Evolutionary conservation across 2,329 filamentous ascomycete species (phyloP).

Genomic region (Juglanconis sp.): DNA sequence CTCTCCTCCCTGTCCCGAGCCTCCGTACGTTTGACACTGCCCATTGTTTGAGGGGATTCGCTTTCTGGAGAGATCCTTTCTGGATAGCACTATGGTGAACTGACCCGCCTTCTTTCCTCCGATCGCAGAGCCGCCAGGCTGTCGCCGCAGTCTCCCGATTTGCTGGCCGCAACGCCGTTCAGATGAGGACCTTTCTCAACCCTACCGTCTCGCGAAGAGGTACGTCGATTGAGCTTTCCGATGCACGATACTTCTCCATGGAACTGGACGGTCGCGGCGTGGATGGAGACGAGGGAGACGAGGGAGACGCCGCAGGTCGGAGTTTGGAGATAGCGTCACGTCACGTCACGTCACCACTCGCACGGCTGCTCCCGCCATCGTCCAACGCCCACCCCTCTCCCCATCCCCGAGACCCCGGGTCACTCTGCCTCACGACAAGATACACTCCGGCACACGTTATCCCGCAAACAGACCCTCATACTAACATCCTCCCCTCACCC

Average conservation of each 20-base stretch:
- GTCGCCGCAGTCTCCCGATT: constrained; percentile 48
- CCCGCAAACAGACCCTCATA: neutral
- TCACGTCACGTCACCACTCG: constrained; percentile 13
- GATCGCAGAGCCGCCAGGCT: constrained; percentile 45
- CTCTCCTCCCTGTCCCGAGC: constrained; percentile 53
- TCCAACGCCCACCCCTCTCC: neutral
- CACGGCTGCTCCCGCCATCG: neutral
- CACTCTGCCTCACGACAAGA: neutral
- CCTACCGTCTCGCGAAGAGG: constrained; percentile 60
- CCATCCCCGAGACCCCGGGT: neutral
- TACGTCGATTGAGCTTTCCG: constrained; percentile 35
- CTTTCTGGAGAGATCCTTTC: neutral
- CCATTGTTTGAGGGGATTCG: neutral
- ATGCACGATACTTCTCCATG: neutral
- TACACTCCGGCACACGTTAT: neutral
- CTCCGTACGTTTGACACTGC: constrained; percentile 45
- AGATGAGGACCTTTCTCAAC: constrained; percentile 56
- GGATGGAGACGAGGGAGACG: neutral
- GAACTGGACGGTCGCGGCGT: neutral
- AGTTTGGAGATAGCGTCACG: constrained; percentile 9
- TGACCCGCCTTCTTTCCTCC: constrained; percentile 9
- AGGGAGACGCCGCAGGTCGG: neutral
- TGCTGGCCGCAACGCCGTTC: constrained; percentile 45
- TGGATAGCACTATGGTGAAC: neutral
- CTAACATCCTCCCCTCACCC: constrained; percentile 24